A percentile compares a stretch with the other conserved stretches of the same genome.
Evolutionary conservation across 257 asterid species (phyloP).

Genomic region (Galeopsis tetrahit): DNA sequence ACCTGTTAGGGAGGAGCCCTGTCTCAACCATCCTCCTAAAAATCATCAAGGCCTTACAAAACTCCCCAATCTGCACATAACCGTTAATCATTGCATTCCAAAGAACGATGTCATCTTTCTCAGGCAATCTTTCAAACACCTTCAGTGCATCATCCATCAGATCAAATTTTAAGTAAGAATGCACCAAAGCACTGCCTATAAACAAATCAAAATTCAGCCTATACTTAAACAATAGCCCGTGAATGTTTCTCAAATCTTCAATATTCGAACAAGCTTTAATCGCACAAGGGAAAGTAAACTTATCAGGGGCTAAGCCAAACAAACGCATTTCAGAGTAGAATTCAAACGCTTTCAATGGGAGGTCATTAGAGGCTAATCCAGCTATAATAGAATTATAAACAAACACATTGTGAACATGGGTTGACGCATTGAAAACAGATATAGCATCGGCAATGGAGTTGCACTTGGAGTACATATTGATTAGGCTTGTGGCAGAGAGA

Average conservation of each 20-base stretch:
- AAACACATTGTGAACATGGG: slow-evolving; percentile 55
- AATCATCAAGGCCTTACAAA: slow-evolving; percentile 47
- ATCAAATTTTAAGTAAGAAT: slow-evolving; percentile 56
- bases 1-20: slow-evolving; percentile 56
- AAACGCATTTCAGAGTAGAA: slow-evolving; percentile 58
- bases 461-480: slow-evolving; percentile 91
- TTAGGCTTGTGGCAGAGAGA: slow-evolving; percentile 72
- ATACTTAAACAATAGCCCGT: slow-evolving; percentile 60
- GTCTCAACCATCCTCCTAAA: slow-evolving; percentile 62
- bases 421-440: slow-evolving; percentile 55
- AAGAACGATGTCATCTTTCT: slow-evolving; percentile 62
- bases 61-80: slow-evolving; percentile 56
- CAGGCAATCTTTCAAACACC: slow-evolving; percentile 71
- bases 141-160: slow-evolving; percentile 54
- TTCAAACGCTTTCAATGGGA: slow-evolving; percentile 46
- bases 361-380: slow-evolving; percentile 56
- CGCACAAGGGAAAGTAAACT: slow-evolving; percentile 76
- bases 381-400: slow-evolving; percentile 70
- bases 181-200: slow-evolving; percentile 76
- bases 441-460: slow-evolving; percentile 60
- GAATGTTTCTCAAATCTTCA: slow-evolving; percentile 52
- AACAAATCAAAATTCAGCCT: slow-evolving; percentile 65
- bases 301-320: slow-evolving; percentile 68
- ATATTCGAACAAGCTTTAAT: slow-evolving; percentile 63
- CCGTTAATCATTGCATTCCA: slow-evolving; percentile 94